These are phyloP conservation scores for Barnettozyma salicaria DNA, from an alignment of 805 yeast genomes.

Conservation along the genomic window DNA sequence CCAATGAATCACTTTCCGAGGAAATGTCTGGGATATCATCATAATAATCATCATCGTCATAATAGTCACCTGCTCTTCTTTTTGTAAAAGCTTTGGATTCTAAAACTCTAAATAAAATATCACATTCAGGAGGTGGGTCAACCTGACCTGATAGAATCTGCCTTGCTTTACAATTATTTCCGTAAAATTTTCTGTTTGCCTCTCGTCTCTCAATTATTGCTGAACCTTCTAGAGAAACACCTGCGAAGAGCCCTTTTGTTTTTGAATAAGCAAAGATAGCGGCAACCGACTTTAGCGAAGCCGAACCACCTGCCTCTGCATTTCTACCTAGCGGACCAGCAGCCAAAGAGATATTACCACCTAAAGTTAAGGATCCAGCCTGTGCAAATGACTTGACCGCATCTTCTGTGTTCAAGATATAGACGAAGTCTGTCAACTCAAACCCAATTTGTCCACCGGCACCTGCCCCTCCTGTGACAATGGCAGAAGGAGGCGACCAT, in stretches of 20 bases:
- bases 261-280: slow-evolving; percentile 92
- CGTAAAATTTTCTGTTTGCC: slow-evolving; percentile 93
- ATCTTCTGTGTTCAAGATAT: slow-evolving; percentile 75
- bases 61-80: slow-evolving; percentile 38
- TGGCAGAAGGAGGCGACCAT: slow-evolving; percentile 98
- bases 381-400: slow-evolving; percentile 95
- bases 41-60: slow-evolving; percentile 58
- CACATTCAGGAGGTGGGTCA: slow-evolving; percentile 91
- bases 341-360: slow-evolving; percentile 92
- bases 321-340: slow-evolving; percentile 97
- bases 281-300: slow-evolving; percentile 79
- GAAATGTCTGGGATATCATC: slow-evolving; percentile 48
- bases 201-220: slow-evolving; percentile 96
- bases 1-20: slow-evolving; percentile 24
- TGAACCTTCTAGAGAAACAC: slow-evolving; percentile 95
- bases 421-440: slow-evolving; percentile 92
- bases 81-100: slow-evolving; percentile 78
- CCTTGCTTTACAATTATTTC: slow-evolving; percentile 82
- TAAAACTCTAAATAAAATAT: slow-evolving; percentile 76
- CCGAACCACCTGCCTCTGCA: slow-evolving; percentile 96
- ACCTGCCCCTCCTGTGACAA: slow-evolving; percentile 96
- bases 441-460: slow-evolving; percentile 98
- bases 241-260: slow-evolving; percentile 95
- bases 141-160: slow-evolving; percentile 78
- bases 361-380: slow-evolving; percentile 88